phyloP scores from a whole-genome alignment of 2,329 filamentous ascomycete species.

The Aspergillus aculeatus region DNA sequence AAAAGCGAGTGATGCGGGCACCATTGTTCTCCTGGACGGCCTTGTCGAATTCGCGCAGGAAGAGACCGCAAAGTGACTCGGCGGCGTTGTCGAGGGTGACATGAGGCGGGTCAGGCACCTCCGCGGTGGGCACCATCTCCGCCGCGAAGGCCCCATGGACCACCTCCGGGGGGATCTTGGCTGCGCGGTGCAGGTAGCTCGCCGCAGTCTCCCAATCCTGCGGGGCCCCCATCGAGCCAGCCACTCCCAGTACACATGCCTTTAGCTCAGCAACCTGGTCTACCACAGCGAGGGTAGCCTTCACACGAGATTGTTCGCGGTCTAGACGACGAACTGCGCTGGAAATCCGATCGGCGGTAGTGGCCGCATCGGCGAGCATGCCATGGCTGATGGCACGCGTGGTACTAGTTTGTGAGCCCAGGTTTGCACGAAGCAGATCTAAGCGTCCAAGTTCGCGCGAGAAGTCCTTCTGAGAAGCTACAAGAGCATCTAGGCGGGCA shows the following conservation, averaged over 20 bases:
- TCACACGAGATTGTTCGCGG: constrained; percentile 85
- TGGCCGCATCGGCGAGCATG: constrained; percentile 83
- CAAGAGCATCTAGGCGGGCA: constrained; percentile 69
- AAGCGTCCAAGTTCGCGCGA: constrained; percentile 82
- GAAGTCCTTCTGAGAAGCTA: constrained; percentile 82
- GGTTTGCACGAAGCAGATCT: constrained; percentile 82
- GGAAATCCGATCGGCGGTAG: constrained; percentile 81
- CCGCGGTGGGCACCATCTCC: constrained; percentile 88
- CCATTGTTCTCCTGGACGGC: constrained; percentile 85
- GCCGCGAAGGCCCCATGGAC: constrained; percentile 83
- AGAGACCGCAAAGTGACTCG: constrained; percentile 85
- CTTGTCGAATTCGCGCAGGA: constrained; percentile 91
- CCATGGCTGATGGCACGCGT: constrained; percentile 81
- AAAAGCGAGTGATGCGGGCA: constrained; percentile 88
- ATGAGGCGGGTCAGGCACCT: constrained; percentile 87
- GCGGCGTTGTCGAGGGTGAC: constrained; percentile 83
- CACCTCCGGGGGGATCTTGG: constrained; percentile 76
- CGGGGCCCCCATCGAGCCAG: constrained; percentile 93
- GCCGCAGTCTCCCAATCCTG: constrained; percentile 99
- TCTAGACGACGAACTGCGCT: constrained; percentile 84
- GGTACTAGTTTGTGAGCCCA: constrained; percentile 82
- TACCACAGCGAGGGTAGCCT: constrained; percentile 84
- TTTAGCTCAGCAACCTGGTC: constrained; percentile 97
- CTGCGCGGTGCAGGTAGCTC: constrained; percentile 79
- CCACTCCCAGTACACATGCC: constrained; percentile 89